A percentile compares a stretch with the other conserved stretches of the same genome.
phyloP scores from a whole-genome alignment of 495 filamentous ascomycete species.

The Penicillium nucicola region DNA sequence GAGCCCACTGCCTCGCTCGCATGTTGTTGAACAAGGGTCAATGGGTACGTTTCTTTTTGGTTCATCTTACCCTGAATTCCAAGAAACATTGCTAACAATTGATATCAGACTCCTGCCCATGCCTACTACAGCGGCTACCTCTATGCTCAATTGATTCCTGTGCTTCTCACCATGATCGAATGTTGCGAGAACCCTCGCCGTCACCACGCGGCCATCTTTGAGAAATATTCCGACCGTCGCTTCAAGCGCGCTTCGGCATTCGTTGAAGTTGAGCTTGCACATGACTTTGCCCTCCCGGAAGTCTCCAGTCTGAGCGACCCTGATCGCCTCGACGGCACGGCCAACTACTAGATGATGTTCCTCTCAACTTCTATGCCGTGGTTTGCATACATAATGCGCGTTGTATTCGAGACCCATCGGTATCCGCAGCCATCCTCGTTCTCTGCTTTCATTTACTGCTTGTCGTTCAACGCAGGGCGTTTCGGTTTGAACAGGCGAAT shows the following conservation, averaged over 20 bases:
- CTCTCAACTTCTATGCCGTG: neutral
- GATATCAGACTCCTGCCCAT: conserved; percentile 67
- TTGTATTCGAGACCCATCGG: neutral
- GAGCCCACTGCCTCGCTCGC: conserved; percentile 89
- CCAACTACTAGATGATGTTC: conserved; percentile 18
- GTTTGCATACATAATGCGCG: conserved; percentile 3
- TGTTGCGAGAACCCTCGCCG: conserved; percentile 78
- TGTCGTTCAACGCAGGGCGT: conserved; percentile 8
- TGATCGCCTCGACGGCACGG: conserved; percentile 14
- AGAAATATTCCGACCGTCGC: conserved; percentile 82
- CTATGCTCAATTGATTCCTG: conserved; percentile 71
- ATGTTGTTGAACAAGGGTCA: conserved; percentile 82
- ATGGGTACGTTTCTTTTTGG: conserved; percentile 79
- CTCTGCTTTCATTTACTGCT: conserved; percentile 9
- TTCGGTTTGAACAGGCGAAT: conserved; percentile 18
- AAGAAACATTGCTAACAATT: conserved; percentile 27
- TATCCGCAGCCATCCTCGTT: neutral
- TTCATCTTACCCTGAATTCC: too few relatives aligned
- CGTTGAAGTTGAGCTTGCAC: conserved; percentile 68
- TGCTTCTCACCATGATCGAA: conserved; percentile 74
- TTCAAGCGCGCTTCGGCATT: conserved; percentile 80
- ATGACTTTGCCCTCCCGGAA: conserved; percentile 45
- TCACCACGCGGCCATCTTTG: conserved; percentile 83
- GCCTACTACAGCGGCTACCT: conserved; percentile 93
- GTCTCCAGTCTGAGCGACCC: conserved; percentile 13